phyloP scores from a whole-genome alignment of 2,329 filamentous ascomycete genomes.

The Nothophaeocryptopus gaeumannii region DNA sequence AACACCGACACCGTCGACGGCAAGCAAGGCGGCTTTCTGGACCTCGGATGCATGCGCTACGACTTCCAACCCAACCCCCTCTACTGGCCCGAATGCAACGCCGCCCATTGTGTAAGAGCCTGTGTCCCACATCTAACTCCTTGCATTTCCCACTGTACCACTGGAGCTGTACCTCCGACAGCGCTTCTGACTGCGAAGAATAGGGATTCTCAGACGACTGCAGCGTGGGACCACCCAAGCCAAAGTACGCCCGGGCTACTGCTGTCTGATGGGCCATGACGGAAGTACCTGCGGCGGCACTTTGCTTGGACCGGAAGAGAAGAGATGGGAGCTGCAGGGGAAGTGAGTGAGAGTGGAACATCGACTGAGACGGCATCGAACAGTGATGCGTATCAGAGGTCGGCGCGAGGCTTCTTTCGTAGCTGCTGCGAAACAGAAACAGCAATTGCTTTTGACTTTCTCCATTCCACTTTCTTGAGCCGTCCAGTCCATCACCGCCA shows the following conservation, averaged over 20 bases:
- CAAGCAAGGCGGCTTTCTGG: constrained; percentile 16
- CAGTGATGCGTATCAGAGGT: background rate
- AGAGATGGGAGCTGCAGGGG: too few species aligned
- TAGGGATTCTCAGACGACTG: too few species aligned
- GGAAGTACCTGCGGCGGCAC: too few species aligned
- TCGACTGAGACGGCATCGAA: constrained; percentile 1
- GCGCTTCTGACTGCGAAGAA: too few species aligned
- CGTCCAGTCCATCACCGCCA: too few species aligned
- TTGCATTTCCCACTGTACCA: background rate
- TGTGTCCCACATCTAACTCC: background rate
- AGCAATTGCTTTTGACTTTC: background rate
- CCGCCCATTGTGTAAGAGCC: background rate
- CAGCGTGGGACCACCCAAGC: too few species aligned
- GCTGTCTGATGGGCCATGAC: too few species aligned
- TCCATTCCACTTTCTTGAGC: background rate
- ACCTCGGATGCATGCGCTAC: constrained; percentile 15
- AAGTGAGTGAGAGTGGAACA: background rate
- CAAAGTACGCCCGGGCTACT: too few species aligned
- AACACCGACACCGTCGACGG: constrained; percentile 4
- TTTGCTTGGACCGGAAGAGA: too few species aligned
- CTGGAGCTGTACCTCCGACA: background rate
- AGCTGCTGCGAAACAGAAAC: too few species aligned
- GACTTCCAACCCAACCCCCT: constrained; percentile 11
- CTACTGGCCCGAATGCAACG: constrained; percentile 13
- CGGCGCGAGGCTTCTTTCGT: too few species aligned